Conservation (phyloP, 768 basidiomycete genomes). For the Tricholoma flavovirens region DNA sequence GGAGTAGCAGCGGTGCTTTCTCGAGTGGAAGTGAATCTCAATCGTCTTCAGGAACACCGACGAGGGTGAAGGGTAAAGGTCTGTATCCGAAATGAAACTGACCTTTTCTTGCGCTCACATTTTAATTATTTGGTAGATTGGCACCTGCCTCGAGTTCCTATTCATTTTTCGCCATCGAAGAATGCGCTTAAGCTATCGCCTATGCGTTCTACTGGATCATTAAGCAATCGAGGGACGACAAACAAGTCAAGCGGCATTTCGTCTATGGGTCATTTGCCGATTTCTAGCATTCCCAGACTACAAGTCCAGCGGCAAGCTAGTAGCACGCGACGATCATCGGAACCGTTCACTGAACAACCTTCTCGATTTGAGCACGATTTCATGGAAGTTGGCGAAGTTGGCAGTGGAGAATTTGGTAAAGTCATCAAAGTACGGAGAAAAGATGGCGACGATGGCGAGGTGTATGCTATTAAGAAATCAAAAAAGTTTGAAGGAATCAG, state of each 20-base stretch:
- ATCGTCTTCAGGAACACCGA: slow-evolving; percentile 57
- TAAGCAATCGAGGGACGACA: slow-evolving; percentile 42
- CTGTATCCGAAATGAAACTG: slow-evolving; percentile 15
- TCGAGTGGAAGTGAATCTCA: slow-evolving; percentile 68
- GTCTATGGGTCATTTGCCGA: slow-evolving; percentile 21
- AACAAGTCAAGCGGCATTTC: slow-evolving; percentile 40
- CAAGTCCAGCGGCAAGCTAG: slow-evolving; percentile 3
- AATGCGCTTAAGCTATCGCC: slow-evolving; percentile 32
- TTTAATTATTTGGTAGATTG: slow-evolving; percentile 36
- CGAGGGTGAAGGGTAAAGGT: slow-evolving; percentile 48
- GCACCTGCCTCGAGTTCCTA: slow-evolving; percentile 45
- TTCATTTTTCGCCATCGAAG: slow-evolving; percentile 43
- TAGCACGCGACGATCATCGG: slow-evolving; percentile 28
- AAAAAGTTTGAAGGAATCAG: slow-evolving; percentile 87
- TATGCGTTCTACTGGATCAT: slow-evolving; percentile 52
- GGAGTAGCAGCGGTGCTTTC: slow-evolving; percentile 79
- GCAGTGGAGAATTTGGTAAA: slow-evolving; percentile 90
- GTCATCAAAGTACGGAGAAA: slow-evolving; percentile 82
- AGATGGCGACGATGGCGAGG: slow-evolving; percentile 39
- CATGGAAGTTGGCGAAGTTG: slow-evolving; percentile 72
- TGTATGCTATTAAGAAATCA: slow-evolving; percentile 92
- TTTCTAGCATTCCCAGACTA: slow-evolving; percentile 7
- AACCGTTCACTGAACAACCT: slow-evolving; percentile 39
- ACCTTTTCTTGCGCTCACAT: slow-evolving; percentile 5
- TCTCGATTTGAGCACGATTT: slow-evolving; percentile 81